Percentiles rank a stretch among this genome's conserved stretches.
These are phyloP conservation scores for Coemansia sp. DNA, from an alignment of 192 early-diverging fungal genomes.

Conservation along the genomic window DNA sequence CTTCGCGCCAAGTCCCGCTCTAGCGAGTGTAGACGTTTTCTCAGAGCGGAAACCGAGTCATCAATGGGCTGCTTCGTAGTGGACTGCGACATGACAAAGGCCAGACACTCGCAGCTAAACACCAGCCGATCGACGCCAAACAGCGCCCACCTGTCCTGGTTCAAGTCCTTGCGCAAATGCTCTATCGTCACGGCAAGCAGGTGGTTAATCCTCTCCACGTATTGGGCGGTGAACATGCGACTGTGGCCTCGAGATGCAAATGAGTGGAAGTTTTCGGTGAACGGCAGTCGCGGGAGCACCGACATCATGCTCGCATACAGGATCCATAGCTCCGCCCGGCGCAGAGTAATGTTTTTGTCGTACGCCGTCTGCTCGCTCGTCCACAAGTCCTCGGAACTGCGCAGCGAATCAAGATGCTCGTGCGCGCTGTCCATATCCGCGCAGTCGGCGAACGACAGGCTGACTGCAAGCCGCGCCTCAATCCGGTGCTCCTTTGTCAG, in stretches of 20 bases:
- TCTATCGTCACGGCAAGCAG: neutral
- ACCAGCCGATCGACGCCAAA: conserved; percentile 9
- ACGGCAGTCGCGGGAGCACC: conserved; percentile 33
- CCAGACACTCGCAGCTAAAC: conserved; percentile 27
- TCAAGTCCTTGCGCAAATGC: neutral
- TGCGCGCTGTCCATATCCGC: conserved; percentile 8
- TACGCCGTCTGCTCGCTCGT: neutral
- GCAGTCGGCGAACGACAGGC: conserved; percentile 27
- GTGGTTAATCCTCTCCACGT: neutral
- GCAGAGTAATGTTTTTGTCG: neutral
- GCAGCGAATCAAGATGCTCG: neutral
- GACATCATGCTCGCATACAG: conserved; percentile 19
- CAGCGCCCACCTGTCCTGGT: neutral
- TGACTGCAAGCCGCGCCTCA: conserved; percentile 22
- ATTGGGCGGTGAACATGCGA: neutral
- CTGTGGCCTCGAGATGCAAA: conserved; percentile 26
- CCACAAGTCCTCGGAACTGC: conserved; percentile 4
- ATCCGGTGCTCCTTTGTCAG: conserved; percentile 9
- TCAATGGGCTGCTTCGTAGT: neutral
- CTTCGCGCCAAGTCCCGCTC: conserved; percentile 3
- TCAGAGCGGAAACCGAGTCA: neutral
- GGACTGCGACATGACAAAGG: conserved; percentile 7
- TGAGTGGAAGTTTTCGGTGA: conserved; percentile 39
- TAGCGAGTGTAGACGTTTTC: conserved; percentile 15
- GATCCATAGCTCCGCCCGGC: conserved; percentile 12